Evolutionary conservation across 257 asterid species (phyloP).

Genomic region (Nicotiana undulata): DNA sequence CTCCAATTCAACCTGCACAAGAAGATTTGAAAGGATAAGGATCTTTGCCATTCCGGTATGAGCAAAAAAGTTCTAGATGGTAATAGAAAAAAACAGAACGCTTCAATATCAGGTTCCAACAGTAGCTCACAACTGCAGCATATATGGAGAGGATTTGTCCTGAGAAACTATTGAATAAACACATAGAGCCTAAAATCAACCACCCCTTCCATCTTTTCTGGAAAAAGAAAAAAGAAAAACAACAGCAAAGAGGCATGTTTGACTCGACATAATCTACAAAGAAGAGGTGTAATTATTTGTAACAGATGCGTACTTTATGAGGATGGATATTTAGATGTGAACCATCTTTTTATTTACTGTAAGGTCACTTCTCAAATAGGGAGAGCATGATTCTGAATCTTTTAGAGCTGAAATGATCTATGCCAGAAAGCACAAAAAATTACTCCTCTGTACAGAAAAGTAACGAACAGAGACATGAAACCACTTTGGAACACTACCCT

Average conservation of each 20-base stretch:
- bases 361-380: neutral
- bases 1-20: slow-evolving; percentile 87
- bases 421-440: neutral
- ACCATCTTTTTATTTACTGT: neutral
- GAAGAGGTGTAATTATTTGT: neutral
- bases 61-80: neutral
- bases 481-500: neutral
- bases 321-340: neutral
- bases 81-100: neutral
- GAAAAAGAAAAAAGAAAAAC: neutral
- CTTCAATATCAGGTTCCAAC: neutral
- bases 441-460: neutral
- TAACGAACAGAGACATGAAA: neutral
- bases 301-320: neutral
- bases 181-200: neutral
- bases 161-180: neutral
- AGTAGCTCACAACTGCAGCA: neutral
- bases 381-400: neutral
- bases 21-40: slow-evolving; percentile 2
- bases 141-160: neutral
- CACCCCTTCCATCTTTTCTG: neutral
- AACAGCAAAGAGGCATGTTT: neutral
- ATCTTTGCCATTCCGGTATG: neutral
- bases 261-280: no score
- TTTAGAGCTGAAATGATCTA: neutral